Percentiles rank a stretch among this genome's conserved stretches.
Conservation (phyloP, 768 basidiomycete species). For the Lyophyllum shimeji region DNA sequence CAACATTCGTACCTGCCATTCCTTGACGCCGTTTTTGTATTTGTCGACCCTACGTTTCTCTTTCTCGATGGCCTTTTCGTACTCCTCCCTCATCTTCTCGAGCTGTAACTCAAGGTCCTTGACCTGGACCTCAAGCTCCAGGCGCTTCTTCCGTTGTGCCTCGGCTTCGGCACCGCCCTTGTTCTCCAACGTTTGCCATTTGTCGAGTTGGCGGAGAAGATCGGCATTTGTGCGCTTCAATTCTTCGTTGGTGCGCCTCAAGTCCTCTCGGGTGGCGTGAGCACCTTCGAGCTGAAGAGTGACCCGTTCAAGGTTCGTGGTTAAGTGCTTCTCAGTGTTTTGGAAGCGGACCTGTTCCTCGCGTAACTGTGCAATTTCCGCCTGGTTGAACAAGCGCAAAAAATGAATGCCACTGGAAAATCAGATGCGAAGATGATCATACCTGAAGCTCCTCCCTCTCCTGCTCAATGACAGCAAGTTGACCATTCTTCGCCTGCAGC, state of each 20-base stretch:
- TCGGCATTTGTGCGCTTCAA: slow-evolving; percentile 54
- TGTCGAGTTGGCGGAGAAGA: slow-evolving; percentile 61
- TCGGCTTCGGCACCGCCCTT: slow-evolving; percentile 63
- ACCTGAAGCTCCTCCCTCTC: slow-evolving; percentile 52
- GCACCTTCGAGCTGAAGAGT: slow-evolving; percentile 59
- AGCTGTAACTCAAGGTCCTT: slow-evolving; percentile 42
- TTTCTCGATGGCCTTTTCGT: slow-evolving; percentile 38
- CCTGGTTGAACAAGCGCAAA: slow-evolving; percentile 24
- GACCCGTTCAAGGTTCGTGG: slow-evolving; percentile 56
- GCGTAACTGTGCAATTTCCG: slow-evolving; percentile 39
- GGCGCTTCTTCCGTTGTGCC: slow-evolving; percentile 48
- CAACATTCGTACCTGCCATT: slow-evolving; percentile 43
- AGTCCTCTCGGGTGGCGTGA: slow-evolving; percentile 48
- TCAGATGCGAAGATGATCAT: background rate
- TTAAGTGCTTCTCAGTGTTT: slow-evolving; percentile 41
- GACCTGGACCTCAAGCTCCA: slow-evolving; percentile 56
- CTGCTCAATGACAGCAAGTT: slow-evolving; percentile 35
- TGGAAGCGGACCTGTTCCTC: slow-evolving; percentile 51
- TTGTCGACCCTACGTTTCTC: slow-evolving; percentile 41
- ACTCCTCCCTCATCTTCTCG: slow-evolving; percentile 34
- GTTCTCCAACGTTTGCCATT: slow-evolving; percentile 68
- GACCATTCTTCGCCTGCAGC: slow-evolving; percentile 37
- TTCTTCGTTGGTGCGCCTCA: slow-evolving; percentile 58
- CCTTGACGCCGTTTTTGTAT: slow-evolving; percentile 36
- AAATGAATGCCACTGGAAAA: slow-evolving; percentile 6